Base-by-base conservation (phyloP, 2,329 filamentous ascomycete genomes). In the Colletotrichum tamarilloi region DNA sequence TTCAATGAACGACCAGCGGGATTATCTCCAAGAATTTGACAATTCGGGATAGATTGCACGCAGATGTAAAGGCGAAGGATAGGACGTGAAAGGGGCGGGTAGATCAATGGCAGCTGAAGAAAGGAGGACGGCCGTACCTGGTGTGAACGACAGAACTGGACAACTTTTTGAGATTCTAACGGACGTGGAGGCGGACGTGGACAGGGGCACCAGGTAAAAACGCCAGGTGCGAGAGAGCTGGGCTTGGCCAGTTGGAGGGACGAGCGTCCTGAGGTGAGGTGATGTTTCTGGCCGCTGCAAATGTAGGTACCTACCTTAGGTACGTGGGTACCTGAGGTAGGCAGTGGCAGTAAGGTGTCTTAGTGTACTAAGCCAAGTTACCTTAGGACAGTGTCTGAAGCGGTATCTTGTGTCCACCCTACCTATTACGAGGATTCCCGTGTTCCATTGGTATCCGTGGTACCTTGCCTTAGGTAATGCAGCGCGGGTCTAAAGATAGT, bases 161-260 rank as follows among this genome's bases (percentile, higher is more conserved):
- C 72, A 74, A 72, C 72, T 74, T 74, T 74, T 74, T 72, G 68
- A 67, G 12, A 57, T 67, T 74, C 58, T 57, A 72, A 67, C 68
- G 26, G 62, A n/a, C 19, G 19, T 49, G 42, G 42, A 49, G 14
- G 52, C 9, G 53, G 53, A 56, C 53, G 22, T 28, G 46, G 56
- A 74, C 66, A 74, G 65, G 71, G 70, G 71, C 73, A 70, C 60
- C 24, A 52, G 62, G 67, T 46, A 60, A 73, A 70, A 73, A 66
- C 60, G 60, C 55, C 67, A 65, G 70, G 70, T 42, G 42, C 60
- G n/a, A 57, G 55, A 60, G 62, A 67, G 62, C 60, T 53, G 56
- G 46, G 57, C 22, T 38, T 32, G 42, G 28, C 19, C 22, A 26
- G 16, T 49, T 49, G 32, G 63, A 66, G 63, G 66, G 46, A 68